Evolutionary conservation across 1,284 basidiomycete genomes (phyloP).

Genomic region (Tranzscheliella williamsii): DNA sequence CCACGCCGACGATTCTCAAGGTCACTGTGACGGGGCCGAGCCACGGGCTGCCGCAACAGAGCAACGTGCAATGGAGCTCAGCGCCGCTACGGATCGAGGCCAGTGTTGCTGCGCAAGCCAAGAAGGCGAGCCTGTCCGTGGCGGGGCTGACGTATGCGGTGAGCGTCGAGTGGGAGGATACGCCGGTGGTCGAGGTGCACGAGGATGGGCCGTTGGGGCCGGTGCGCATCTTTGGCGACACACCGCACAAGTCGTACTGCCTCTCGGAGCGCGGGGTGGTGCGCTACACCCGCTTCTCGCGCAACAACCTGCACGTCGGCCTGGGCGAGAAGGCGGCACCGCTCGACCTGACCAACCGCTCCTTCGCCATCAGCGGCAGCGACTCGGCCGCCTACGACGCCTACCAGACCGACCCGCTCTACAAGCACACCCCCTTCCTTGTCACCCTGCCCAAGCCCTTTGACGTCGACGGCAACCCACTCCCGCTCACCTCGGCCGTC

Average conservation of each 20-base stretch:
- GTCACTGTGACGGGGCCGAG: conserved; percentile 60
- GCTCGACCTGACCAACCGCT: conserved; percentile 59
- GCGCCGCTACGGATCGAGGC: conserved; percentile 44
- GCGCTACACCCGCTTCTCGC: conserved; percentile 38
- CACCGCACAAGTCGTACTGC: conserved; percentile 61
- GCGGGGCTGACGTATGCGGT: conserved; percentile 33
- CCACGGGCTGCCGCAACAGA: conserved; percentile 61
- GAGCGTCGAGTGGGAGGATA: conserved; percentile 38
- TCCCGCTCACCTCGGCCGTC: conserved; percentile 53
- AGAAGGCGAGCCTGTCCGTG: conserved; percentile 31
- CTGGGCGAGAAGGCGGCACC: conserved; percentile 63
- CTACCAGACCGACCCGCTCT: conserved; percentile 62
- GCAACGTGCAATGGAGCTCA: conserved; percentile 58
- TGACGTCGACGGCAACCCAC: conserved; percentile 27
- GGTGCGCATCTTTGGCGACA: conserved; percentile 57
- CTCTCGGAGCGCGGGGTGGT: conserved; percentile 61
- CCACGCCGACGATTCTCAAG: conserved; percentile 57
- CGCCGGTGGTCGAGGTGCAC: conserved; percentile 52
- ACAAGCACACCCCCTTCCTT: conserved; percentile 64
- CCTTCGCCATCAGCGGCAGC: conserved; percentile 59
- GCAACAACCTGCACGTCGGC: conserved; percentile 59
- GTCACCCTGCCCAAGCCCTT: conserved; percentile 56
- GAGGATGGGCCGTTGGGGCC: conserved; percentile 35
- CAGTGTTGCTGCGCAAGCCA: conserved; percentile 42
- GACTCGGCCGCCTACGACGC: conserved; percentile 63